phyloP scores from a whole-genome alignment of 805 yeast genomes.

The Kazachstania psychrophila region DNA sequence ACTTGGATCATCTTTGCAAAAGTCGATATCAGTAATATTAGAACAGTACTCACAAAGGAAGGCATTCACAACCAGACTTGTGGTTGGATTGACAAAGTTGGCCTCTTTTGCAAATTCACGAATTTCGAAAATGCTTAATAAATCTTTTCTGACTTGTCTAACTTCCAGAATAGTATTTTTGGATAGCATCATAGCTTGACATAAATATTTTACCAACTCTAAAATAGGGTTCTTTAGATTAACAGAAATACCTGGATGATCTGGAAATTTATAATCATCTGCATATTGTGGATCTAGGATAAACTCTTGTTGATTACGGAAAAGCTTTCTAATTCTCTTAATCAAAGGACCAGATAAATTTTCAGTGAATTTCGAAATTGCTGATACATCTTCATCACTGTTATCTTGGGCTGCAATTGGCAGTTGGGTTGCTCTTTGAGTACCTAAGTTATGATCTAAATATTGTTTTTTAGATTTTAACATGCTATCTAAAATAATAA shows the following conservation, averaged over 20 bases:
- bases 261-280: constrained; percentile 63
- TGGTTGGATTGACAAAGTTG: constrained; percentile 63
- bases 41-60: constrained; percentile 77
- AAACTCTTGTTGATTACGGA: constrained; percentile 63
- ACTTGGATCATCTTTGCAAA: constrained; percentile 57
- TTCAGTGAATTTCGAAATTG: constrained; percentile 42
- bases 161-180: constrained; percentile 59
- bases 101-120: constrained; percentile 78
- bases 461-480: constrained; percentile 41
- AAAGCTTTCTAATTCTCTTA: constrained; percentile 56
- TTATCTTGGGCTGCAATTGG: constrained; percentile 34
- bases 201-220: constrained; percentile 66
- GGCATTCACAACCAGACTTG: constrained; percentile 55
- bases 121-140: constrained; percentile 64
- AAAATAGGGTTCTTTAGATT: constrained; percentile 59
- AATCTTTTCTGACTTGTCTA: constrained; percentile 61
- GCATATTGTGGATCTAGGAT: constrained; percentile 55
- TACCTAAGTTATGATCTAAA: constrained; percentile 29
- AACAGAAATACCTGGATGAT: constrained; percentile 63
- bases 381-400: constrained; percentile 32
- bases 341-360: constrained; percentile 53
- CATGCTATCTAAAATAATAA: constrained; percentile 63
- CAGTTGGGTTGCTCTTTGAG: constrained; percentile 53
- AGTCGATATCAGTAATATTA: constrained; percentile 63
- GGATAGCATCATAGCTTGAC: constrained; percentile 65